These are phyloP conservation scores for Fusarium sp. DNA, from an alignment of 2,329 filamentous ascomycete species.

Conservation along the genomic window DNA sequence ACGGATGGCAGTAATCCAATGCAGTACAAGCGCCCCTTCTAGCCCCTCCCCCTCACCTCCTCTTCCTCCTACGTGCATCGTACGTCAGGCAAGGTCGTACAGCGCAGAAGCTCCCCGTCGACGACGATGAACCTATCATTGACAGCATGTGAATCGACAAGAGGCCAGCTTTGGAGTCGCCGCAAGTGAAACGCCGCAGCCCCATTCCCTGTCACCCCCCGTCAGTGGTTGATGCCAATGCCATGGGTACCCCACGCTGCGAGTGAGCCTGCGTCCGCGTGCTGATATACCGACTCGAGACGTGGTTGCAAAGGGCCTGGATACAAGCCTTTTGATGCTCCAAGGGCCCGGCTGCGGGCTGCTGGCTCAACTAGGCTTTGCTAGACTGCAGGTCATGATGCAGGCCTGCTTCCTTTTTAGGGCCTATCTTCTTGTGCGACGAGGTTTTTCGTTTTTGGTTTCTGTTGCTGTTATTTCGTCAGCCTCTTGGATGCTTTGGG, in stretches of 20 bases:
- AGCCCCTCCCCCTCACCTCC: constrained; percentile 38
- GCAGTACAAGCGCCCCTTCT: constrained; percentile 31
- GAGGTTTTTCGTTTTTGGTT: background rate
- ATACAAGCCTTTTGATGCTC: constrained; percentile 4
- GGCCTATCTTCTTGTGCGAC: constrained; percentile 18
- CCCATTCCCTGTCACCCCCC: constrained; percentile 11
- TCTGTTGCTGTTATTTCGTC: constrained; percentile 5
- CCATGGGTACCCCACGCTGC: constrained; percentile 43
- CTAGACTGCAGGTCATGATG: constrained; percentile 15
- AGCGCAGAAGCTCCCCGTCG: constrained; percentile 32
- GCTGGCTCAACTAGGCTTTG: constrained; percentile 6
- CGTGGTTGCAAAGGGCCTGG: constrained; percentile 22
- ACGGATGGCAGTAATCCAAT: constrained; percentile 18
- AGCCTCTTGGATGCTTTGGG: background rate
- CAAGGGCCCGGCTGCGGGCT: constrained; percentile 7
- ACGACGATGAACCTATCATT: constrained; percentile 51
- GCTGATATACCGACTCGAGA: constrained; percentile 45
- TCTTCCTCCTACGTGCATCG: constrained; percentile 33
- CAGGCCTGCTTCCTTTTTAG: constrained; percentile 21
- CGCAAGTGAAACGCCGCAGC: constrained; percentile 37
- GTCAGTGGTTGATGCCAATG: constrained; percentile 18
- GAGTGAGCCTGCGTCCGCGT: constrained; percentile 36
- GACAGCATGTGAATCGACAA: constrained; percentile 48
- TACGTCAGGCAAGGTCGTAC: constrained; percentile 39
- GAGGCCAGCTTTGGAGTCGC: constrained; percentile 37